Evolutionary conservation across 305 asterid genomes (phyloP).

Genomic region (Fraxinus greggii): DNA sequence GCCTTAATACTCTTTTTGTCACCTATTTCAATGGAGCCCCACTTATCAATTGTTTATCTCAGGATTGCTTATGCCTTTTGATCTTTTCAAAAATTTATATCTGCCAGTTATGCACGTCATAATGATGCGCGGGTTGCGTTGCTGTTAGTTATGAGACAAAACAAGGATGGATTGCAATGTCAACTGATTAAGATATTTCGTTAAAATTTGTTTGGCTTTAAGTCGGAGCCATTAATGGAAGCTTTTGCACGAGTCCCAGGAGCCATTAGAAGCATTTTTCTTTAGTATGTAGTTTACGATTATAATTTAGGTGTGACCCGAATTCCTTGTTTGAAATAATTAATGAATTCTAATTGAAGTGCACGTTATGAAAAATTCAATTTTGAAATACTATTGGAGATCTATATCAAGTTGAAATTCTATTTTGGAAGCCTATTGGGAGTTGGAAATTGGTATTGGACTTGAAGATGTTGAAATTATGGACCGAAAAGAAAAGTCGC

Average conservation of each 20-base stretch:
- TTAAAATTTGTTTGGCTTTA: neutral
- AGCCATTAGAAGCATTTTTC: neutral
- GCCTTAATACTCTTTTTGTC: neutral
- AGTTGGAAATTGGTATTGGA: too few relatives aligned
- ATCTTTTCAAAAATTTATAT: constrained; percentile 16
- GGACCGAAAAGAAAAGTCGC: too few relatives aligned
- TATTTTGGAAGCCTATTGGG: too few relatives aligned
- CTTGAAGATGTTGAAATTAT: too few relatives aligned
- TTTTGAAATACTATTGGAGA: too few relatives aligned
- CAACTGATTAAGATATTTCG: neutral
- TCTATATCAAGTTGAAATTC: too few relatives aligned
- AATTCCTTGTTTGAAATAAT: too few relatives aligned
- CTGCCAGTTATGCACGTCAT: neutral
- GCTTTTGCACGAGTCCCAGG: neutral
- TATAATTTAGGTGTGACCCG: too few relatives aligned
- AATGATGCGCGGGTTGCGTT: neutral
- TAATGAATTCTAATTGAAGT: too few relatives aligned
- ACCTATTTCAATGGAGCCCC: neutral
- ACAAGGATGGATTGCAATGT: neutral
- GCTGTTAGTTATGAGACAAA: neutral
- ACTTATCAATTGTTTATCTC: neutral
- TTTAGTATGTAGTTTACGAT: neutral
- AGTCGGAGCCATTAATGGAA: constrained; percentile 11
- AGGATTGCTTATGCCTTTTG: neutral
- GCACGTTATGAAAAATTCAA: too few relatives aligned